Evolutionary conservation across 106 monocot genomes (phyloP).

Genomic region (Dendrobium chrysotoxum): DNA sequence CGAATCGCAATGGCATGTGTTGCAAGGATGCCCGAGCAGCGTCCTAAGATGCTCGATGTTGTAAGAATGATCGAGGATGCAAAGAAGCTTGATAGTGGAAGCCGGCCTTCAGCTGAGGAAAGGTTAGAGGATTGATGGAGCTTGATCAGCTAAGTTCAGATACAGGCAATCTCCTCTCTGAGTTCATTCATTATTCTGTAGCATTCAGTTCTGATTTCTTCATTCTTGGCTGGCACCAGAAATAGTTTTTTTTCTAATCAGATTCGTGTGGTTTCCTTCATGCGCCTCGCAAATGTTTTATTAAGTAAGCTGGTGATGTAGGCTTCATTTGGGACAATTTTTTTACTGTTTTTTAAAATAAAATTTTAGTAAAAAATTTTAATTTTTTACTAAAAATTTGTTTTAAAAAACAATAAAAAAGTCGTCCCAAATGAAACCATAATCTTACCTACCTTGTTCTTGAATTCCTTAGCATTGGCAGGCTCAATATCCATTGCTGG

Average conservation of each 20-base stretch:
- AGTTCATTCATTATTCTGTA: neutral
- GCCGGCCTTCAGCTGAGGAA: neutral
- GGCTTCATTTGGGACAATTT: too few relatives aligned
- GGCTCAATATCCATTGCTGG: too few relatives aligned
- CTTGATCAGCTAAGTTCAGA: neutral
- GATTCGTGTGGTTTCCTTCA: too few relatives aligned
- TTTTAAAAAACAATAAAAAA: too few relatives aligned
- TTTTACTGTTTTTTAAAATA: too few relatives aligned
- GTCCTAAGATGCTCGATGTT: slow-evolving; percentile 13
- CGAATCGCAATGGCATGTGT: slow-evolving; percentile 15
- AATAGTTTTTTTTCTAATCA: neutral
- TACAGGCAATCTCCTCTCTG: neutral
- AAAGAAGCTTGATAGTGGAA: neutral
- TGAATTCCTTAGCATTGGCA: too few relatives aligned
- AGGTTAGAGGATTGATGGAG: neutral
- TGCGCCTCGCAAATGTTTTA: too few relatives aligned
- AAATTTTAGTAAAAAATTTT: too few relatives aligned
- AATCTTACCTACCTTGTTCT: too few relatives aligned
- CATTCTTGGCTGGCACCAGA: neutral
- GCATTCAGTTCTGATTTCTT: neutral
- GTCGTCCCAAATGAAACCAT: too few relatives aligned
- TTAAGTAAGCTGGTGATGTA: too few relatives aligned
- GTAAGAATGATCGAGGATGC: slow-evolving; percentile 16
- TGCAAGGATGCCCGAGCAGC: slow-evolving; percentile 12
- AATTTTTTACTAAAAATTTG: too few relatives aligned